Evolutionary conservation across 257 asterid genomes (phyloP).

Genomic region (Solanum rostratum): DNA sequence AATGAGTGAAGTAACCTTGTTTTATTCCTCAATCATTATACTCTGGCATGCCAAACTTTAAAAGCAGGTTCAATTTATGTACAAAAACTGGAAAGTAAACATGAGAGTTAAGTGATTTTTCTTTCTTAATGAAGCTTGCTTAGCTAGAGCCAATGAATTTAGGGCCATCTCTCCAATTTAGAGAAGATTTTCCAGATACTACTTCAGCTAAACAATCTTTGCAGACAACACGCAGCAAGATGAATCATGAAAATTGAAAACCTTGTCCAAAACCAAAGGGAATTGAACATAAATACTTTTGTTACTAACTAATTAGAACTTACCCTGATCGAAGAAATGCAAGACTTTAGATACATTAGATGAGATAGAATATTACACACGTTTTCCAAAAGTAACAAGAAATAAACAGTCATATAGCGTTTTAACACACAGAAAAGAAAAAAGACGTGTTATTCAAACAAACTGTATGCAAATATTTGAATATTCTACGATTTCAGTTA

Average conservation of each 20-base stretch:
- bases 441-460: background rate
- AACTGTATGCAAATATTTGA: background rate
- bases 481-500: background rate
- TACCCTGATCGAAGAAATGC: background rate
- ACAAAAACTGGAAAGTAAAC: background rate
- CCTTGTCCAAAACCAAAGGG: background rate
- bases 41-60: background rate
- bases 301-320: background rate
- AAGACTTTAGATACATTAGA: background rate
- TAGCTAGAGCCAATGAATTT: background rate
- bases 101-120: background rate
- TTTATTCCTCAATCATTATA: background rate
- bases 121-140: background rate
- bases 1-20: background rate
- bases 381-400: background rate
- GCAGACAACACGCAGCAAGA: background rate
- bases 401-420: background rate
- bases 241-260: background rate
- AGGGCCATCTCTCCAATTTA: background rate
- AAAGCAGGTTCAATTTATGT: background rate
- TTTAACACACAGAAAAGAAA: background rate
- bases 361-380: background rate
- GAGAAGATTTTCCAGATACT: background rate
- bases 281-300: background rate
- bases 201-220: background rate